Conservation (phyloP, 2,329 filamentous ascomycete genomes). For the Atkinsonella texensis region DNA sequence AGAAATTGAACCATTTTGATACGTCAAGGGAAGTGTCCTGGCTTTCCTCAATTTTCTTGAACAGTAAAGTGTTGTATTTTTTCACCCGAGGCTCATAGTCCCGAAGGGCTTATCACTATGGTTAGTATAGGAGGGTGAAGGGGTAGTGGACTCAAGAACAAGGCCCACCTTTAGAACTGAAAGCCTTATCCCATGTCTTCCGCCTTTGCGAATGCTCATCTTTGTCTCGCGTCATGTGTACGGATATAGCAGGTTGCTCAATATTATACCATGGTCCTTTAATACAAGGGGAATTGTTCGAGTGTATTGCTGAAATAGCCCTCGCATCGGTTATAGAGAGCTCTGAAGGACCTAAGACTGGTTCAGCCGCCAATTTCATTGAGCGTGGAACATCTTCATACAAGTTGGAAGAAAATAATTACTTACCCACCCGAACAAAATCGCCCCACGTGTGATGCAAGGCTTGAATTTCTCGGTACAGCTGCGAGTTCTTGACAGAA, state of each 20-base stretch:
- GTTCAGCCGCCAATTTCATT: neutral
- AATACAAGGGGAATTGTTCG: neutral
- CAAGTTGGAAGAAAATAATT: neutral
- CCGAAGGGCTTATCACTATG: neutral
- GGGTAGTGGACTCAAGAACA: neutral
- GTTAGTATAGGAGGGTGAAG: neutral
- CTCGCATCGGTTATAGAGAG: slow-evolving; percentile 1
- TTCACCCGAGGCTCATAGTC: neutral
- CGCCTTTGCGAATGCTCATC: neutral
- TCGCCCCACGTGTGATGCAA: slow-evolving; percentile 4
- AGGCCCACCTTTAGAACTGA: slow-evolving; percentile 1
- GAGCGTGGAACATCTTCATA: neutral
- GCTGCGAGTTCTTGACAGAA: neutral
- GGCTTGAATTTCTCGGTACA: neutral
- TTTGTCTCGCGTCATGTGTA: neutral
- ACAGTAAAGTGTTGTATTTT: neutral
- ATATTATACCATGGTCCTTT: slow-evolving; percentile 2
- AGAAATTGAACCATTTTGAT: slow-evolving; percentile 4
- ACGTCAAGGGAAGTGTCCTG: slow-evolving; percentile 1
- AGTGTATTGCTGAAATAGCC: neutral
- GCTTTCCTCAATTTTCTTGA: neutral
- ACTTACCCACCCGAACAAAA: slow-evolving; percentile 4
- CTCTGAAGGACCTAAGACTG: neutral
- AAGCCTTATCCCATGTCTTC: slow-evolving; percentile 1
- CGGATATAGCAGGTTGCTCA: neutral